Base-by-base conservation (phyloP, 176 grass and related monocot genomes). In the Ensete ventricosum region DNA sequence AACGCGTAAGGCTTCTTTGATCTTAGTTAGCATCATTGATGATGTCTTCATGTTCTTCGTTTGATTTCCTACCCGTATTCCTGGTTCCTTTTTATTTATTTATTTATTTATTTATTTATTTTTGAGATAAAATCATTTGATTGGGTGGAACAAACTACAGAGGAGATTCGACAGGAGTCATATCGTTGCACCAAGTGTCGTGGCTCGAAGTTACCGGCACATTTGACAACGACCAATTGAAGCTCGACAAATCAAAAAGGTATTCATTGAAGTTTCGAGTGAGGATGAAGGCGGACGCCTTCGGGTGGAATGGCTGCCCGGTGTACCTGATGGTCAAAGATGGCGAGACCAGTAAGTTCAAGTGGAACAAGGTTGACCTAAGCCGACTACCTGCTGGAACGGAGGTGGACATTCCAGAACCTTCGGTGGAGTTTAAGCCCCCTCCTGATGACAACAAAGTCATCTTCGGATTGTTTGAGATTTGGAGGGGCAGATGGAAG, bases 401-500 rank as follows among this genome's bases (percentile, higher is more conserved):
- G 29, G 29, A 3, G 2, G 29, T 34, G 29, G 3, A 4, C 0
- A 34, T 34, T 34, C 29, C 29, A 34, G 29, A 34, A 0, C 0
- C 3, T 34, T 0, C 3, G 1, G 26, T 0, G 4, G 29, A 34
- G 2, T 34, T 43, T 43, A 43, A 5, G 34, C 34, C 34, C 5
- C 4, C 4, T 4, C 0, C 34, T 43, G 4, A 43, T 43, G 34
- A 6, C 4, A n/a, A n/a, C n/a, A 43, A 43, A 43, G 2, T 19
- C 57, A n/a, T 0, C 19, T 82, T 82, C 52, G 80, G 80, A 22
- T 54, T 82, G 24, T 82, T 70, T 51, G 80, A 82, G 62, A 73
- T 82, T 8, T 82, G 80, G 80, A 70, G 72, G 1, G 80, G 80
- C 25, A 70, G 80, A 76, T 82, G 80, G 80, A 82, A 82, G 73